Conservation (phyloP, 116 monocot genomes). For the Trichopus zeylanicus region DNA sequence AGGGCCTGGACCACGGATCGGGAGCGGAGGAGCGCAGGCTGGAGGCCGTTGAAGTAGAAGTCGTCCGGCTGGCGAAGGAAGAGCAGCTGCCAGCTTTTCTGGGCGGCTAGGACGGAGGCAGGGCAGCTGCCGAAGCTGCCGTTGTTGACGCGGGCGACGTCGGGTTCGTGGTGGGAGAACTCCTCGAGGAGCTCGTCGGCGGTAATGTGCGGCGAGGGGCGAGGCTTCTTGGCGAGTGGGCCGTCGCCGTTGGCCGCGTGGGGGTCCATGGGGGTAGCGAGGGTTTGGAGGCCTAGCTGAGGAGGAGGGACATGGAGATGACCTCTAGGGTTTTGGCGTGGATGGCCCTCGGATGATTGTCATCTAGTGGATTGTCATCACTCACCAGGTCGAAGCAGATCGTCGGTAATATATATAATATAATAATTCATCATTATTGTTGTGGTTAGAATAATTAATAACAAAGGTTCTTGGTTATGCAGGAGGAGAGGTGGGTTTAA, state of each 20-base stretch:
- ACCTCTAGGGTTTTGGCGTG: too few species aligned
- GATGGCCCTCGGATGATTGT: too few species aligned
- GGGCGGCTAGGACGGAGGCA: slow-evolving; percentile 27
- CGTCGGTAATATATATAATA: too few species aligned
- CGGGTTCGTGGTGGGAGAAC: slow-evolving; percentile 40
- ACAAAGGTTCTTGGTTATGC: too few species aligned
- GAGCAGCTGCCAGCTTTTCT: slow-evolving; percentile 24
- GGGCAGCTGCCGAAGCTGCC: slow-evolving; percentile 60
- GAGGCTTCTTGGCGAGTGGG: slow-evolving; percentile 16
- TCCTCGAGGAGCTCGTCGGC: slow-evolving; percentile 30
- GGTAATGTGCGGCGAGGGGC: slow-evolving; percentile 10
- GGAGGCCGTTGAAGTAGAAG: slow-evolving; percentile 44
- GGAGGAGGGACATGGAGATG: too few species aligned
- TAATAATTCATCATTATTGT: too few species aligned
- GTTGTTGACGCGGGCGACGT: slow-evolving; percentile 50
- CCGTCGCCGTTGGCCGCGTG: neutral
- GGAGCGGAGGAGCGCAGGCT: slow-evolving; percentile 25
- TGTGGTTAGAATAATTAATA: too few species aligned
- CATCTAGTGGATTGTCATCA: too few species aligned
- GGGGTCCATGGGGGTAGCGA: neutral
- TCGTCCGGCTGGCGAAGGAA: slow-evolving; percentile 44
- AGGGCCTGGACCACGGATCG: slow-evolving; percentile 17
- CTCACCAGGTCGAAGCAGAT: too few species aligned
- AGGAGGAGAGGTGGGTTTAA: too few species aligned
- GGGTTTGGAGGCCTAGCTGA: too few species aligned